Evolutionary conservation across 306 rosid genomes (phyloP).

Genomic region (Potentilla sterilis): DNA sequence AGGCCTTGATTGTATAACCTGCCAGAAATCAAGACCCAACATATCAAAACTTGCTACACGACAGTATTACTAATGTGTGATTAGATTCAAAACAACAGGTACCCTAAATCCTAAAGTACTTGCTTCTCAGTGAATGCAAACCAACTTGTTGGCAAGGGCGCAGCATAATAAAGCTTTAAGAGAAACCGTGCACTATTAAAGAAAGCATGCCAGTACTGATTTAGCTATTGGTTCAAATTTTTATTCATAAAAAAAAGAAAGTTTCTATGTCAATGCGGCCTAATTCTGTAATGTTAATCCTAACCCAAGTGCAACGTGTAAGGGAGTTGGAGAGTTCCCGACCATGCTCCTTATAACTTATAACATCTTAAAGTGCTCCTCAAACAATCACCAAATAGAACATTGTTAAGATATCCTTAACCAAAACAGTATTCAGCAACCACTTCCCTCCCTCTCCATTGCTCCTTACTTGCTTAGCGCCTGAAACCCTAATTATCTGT

Average conservation of each 20-base stretch:
- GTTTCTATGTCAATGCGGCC: neutral
- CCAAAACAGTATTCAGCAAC: neutral
- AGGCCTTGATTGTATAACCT: slow-evolving; percentile 45
- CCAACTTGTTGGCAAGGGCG: neutral
- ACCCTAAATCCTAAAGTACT: neutral
- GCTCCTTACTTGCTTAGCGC: neutral
- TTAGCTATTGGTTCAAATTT: neutral
- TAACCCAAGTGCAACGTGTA: neutral
- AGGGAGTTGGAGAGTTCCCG: neutral
- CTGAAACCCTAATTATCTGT: neutral
- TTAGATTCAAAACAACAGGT: neutral
- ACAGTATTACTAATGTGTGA: neutral
- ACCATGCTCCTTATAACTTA: neutral
- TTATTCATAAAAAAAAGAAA: neutral
- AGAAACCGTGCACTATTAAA: neutral
- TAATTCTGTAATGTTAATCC: neutral
- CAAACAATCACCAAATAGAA: neutral
- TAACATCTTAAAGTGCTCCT: neutral
- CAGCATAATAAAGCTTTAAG: neutral
- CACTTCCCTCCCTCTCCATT: neutral
- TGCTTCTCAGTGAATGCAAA: neutral
- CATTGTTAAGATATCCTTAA: neutral
- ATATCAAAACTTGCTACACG: slow-evolving; percentile 9
- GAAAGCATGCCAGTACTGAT: neutral
- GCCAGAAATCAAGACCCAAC: slow-evolving; percentile 20